A percentile compares a stretch with the other conserved stretches of the same genome.
Conservation (phyloP, 495 filamentous ascomycete genomes). For the Cryomyces minteri region DNA sequence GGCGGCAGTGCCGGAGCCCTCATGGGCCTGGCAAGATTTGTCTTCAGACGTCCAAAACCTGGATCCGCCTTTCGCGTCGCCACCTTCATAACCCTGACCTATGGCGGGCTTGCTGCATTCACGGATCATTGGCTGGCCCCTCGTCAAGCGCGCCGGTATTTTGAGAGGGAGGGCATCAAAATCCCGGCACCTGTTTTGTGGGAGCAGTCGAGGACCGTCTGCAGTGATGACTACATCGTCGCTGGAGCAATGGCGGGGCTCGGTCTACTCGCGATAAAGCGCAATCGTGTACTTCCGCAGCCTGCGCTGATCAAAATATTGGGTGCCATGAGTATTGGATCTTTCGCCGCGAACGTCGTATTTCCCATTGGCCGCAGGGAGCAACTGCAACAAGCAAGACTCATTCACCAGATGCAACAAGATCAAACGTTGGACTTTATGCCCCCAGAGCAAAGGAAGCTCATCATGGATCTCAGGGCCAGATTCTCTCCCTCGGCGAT, state of each 20-base stretch:
- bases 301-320: no score
- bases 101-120: background rate
- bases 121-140: background rate
- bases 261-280: no score
- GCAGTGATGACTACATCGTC: background rate
- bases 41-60: background rate
- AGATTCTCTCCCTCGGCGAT: no score
- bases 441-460: no score
- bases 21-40: background rate
- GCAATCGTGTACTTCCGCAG: no score
- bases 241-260: background rate
- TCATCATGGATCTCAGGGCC: no score
- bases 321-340: no score
- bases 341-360: no score
- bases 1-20: background rate
- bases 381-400: no score
- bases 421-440: no score
- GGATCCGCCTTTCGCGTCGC: background rate
- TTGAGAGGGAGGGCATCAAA: background rate
- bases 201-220: background rate
- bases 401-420: no score
- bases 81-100: background rate
- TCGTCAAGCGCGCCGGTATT: background rate
- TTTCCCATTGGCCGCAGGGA: no score
- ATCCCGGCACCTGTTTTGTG: background rate